Base-by-base conservation (phyloP, 1,139 yeast species). In the Geotrichum histeridarum region DNA sequence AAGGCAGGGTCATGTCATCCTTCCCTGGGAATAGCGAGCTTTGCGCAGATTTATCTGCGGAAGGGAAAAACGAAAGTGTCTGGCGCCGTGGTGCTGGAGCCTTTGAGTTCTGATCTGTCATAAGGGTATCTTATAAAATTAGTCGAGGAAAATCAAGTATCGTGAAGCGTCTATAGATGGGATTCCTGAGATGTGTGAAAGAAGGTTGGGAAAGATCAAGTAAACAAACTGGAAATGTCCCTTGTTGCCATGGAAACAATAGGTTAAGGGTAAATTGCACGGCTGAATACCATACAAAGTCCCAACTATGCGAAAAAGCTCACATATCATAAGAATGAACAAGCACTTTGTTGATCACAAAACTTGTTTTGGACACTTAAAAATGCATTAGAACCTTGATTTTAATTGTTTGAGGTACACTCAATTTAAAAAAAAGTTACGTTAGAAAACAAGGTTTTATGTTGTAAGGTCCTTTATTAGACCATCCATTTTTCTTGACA, bases 11-110 rank as follows among this genome's bases (percentile, higher is more conserved):
- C 11, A 41, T 7, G 8, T 33, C 41, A 14, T 11, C 15, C 27
- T 22, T 22, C 27, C 27, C 27, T 22, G 27, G 27, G 12, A 31
- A 30, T 15, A 30, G 8, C n/a, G 42, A 14, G n/a, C 32, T 15
- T 15, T 45, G 41, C 9, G 32, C 32, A 12, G 17, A 8, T n/a
- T 45, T 45, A 8, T 45, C 42, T 2, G 33, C 9, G 31, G 49
- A 35, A 35, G 49, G 39, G 12, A 45, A 45, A 35, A 45, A 45
- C 12, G 49, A 45, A 7, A 45, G 49, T 6, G 49, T 45, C 22
- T 45, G 38, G 12, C 49, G 41, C 15, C 49, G 41, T 14, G 49
- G 49, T 6, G 49, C 22, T 32, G 30, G 8, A 11, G 36, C 11
- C 12, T 33, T 45, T 32, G 31, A 11, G 49, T 41, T 32, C 35